phyloP scores from a whole-genome alignment of 2,329 filamentous ascomycete genomes.

The Nothopassalora personata region DNA sequence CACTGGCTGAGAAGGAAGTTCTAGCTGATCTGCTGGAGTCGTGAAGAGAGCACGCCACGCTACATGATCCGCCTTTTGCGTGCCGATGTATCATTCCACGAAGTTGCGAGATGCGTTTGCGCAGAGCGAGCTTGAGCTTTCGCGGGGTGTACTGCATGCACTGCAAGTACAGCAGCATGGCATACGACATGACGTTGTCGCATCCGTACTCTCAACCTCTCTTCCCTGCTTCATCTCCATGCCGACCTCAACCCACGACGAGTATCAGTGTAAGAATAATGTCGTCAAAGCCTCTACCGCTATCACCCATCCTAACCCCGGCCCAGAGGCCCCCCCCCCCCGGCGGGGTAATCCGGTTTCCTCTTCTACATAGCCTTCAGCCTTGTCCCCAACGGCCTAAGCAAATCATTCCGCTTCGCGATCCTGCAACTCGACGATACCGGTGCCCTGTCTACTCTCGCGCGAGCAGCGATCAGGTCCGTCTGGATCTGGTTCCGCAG shows the following conservation, averaged over 20 bases:
- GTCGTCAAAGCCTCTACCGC: too few relatives aligned
- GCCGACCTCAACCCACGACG: too few relatives aligned
- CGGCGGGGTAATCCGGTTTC: neutral
- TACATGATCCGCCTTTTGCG: too few relatives aligned
- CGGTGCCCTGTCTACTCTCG: too few relatives aligned
- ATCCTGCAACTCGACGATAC: too few relatives aligned
- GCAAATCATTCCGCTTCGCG: neutral
- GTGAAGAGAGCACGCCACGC: neutral
- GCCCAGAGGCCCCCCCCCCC: too few relatives aligned
- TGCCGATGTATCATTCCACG: neutral
- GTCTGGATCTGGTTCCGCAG: too few relatives aligned
- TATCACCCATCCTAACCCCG: too few relatives aligned
- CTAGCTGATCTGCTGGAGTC: constrained; percentile 39
- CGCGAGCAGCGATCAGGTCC: too few relatives aligned
- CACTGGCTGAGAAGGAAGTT: constrained; percentile 61
- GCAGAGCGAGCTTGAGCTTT: neutral
- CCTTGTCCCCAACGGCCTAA: neutral
- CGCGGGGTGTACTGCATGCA: neutral
- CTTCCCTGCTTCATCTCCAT: neutral
- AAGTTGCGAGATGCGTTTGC: neutral
- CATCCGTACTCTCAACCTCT: neutral
- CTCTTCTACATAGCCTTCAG: neutral
- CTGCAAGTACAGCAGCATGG: neutral
- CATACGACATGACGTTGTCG: neutral
- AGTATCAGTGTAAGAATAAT: too few relatives aligned